phyloP scores from a whole-genome alignment of 2,329 filamentous ascomycete species.

The Clarireedia paspali region DNA sequence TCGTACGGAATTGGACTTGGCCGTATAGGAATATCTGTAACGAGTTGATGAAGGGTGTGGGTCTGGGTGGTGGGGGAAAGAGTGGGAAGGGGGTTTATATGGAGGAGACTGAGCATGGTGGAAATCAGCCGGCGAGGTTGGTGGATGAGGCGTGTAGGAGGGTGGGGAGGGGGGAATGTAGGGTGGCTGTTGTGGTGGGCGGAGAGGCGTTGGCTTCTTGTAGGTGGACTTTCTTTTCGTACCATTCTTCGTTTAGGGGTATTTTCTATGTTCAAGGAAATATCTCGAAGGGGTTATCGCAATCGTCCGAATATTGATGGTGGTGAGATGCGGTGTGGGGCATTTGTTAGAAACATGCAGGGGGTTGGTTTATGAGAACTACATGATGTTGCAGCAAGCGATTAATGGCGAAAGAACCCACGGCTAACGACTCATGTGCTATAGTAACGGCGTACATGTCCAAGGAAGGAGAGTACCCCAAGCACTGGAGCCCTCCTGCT shows the following conservation, averaged over 20 bases:
- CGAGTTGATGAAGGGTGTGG: background rate
- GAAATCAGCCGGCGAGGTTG: conserved; percentile 50
- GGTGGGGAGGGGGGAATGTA: conserved; percentile 44
- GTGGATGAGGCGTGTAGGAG: conserved; percentile 56
- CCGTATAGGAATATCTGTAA: background rate
- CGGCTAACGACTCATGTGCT: background rate
- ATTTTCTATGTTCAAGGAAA: background rate
- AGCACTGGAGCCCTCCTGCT: background rate
- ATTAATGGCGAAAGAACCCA: background rate
- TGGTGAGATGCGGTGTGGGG: background rate
- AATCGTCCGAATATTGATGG: background rate
- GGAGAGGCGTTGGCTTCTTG: conserved; percentile 51
- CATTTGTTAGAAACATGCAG: too few species aligned
- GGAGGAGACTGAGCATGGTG: conserved; percentile 1
- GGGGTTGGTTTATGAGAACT: too few species aligned
- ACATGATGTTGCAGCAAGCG: too few species aligned
- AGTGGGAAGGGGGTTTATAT: background rate
- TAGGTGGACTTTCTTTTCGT: background rate
- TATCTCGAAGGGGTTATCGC: background rate
- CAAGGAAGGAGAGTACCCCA: background rate
- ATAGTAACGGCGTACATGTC: background rate
- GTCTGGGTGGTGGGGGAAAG: background rate
- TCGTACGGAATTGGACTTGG: conserved; percentile 3
- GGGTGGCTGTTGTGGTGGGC: conserved; percentile 52
- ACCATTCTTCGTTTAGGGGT: background rate